Evolutionary conservation across 169 alveolate genomes (phyloP).

Genomic region (Eimeria tenella): DNA sequence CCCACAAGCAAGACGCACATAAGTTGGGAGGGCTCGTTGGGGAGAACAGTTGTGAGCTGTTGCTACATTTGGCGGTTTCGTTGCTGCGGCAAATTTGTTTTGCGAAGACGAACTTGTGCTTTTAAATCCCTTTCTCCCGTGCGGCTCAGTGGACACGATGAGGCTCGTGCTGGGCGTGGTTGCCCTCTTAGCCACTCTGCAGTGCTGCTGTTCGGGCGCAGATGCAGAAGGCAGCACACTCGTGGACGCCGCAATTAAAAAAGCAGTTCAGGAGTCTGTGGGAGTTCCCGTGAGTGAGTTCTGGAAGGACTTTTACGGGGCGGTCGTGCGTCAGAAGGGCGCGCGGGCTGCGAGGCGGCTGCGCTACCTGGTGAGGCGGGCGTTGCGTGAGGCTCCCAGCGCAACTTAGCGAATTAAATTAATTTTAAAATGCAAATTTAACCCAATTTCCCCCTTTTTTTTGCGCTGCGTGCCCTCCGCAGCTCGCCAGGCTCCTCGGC

Average conservation of each 20-base stretch:
- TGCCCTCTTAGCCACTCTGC: slow-evolving; percentile 9
- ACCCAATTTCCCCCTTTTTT: not conserved
- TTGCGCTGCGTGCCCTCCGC: not conserved
- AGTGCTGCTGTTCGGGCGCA: not conserved
- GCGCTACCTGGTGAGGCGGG: not conserved
- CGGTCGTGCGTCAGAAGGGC: not conserved
- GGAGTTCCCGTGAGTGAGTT: not conserved
- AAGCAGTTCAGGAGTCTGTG: not conserved
- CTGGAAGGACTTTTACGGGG: not conserved
- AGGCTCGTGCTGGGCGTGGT: not conserved
- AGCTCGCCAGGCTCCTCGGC: not conserved
- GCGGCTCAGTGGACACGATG: not conserved
- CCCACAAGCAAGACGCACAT: too few species aligned
- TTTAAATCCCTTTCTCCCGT: not conserved
- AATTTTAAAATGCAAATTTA: not conserved
- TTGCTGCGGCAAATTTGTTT: too few species aligned
- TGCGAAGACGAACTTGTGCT: not conserved
- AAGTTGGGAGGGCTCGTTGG: too few species aligned
- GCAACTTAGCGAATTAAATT: not conserved
- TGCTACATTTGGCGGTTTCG: too few species aligned
- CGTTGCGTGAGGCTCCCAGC: not conserved
- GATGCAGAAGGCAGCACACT: not conserved
- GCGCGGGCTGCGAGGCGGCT: not conserved
- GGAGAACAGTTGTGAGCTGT: too few species aligned
- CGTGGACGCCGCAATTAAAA: not conserved